Evolutionary conservation across 2,329 filamentous ascomycete genomes (phyloP), one percentile per base, ranked within the genome.

Genomic region (Paraconiothyrium brasiliense): DNA sequence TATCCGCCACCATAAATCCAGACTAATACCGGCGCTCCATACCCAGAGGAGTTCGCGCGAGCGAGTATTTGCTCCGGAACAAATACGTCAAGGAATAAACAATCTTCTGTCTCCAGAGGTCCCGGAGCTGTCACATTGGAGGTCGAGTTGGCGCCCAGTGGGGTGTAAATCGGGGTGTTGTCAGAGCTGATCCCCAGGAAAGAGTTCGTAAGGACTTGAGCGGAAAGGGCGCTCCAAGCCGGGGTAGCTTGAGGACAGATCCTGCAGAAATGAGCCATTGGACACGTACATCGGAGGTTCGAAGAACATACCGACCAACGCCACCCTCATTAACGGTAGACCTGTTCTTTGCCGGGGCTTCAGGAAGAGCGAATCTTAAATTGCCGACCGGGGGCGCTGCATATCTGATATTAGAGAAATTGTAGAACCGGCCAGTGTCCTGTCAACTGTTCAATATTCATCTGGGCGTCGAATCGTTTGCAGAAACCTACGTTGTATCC

Each of bases 401-500:
- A 71, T 84, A 88, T 47, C 85, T 81, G 63, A 87, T 86, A 66
- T 87, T 86, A 56, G 76, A 82, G 74, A 87, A 87, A 63, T 83
- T 85, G 73, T 85, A 87, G 63, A 82, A 77, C 24, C 76, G 72
- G n/a, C 72, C 73, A 0, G 80, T 75, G 60, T 76, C 69, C 79
- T 78, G 50, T 13, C 20, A 10, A 16, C 30, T 3, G 3, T 48
- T 70, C 43, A 67, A 63, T n/a, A 37, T 8, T 9, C 27, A 16
- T 54, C 14, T 20, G 8, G 24, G 22, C 24, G 13, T 49, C 27
- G 24, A 57, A 30, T 32, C n/a, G 34, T 7, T 50, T 24, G n/a
- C 1, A 22, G 10, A 27, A 9, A 73, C 74, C 20, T 59, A 81
- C 80, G 73, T 84, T 84, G 67, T 80, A 81, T 13, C 71, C 70